Conservation (phyloP, 495 filamentous ascomycete genomes). For the Thermothielavioides terrestris region DNA sequence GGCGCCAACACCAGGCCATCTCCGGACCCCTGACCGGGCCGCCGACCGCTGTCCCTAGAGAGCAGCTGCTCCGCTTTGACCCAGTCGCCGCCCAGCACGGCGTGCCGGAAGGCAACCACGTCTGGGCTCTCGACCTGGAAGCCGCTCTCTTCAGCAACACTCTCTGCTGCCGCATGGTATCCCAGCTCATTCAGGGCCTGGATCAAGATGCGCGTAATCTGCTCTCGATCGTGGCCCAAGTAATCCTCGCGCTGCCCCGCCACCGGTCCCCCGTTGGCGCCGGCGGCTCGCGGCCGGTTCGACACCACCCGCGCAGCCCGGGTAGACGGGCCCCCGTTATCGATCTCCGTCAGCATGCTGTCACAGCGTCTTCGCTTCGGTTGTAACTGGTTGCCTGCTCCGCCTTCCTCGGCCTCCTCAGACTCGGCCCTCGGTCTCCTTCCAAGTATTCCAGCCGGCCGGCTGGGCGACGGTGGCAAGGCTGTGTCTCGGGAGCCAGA, state of each 20-base stretch:
- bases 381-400: slow-evolving; percentile 3
- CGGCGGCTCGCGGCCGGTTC: slow-evolving; percentile 30
- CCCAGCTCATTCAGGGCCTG: slow-evolving; percentile 85
- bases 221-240: slow-evolving; percentile 82
- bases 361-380: slow-evolving; percentile 21
- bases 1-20: slow-evolving; percentile 39
- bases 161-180: slow-evolving; percentile 65
- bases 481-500: slow-evolving; percentile 5
- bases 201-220: slow-evolving; percentile 86
- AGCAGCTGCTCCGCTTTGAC: slow-evolving; percentile 72
- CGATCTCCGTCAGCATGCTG: slow-evolving; percentile 27
- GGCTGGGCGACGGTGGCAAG: not conserved
- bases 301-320: slow-evolving; percentile 27
- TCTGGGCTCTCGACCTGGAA: slow-evolving; percentile 78
- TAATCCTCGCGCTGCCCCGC: slow-evolving; percentile 25
- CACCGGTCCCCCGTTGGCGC: slow-evolving; percentile 21
- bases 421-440: slow-evolving; percentile 18
- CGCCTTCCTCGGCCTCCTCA: slow-evolving; percentile 15
- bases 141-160: slow-evolving; percentile 72
- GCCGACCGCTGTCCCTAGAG: slow-evolving; percentile 46
- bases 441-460: slow-evolving; percentile 17
- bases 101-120: slow-evolving; percentile 74
- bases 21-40: slow-evolving; percentile 39
- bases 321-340: slow-evolving; percentile 27
- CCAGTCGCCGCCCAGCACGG: slow-evolving; percentile 80